phyloP scores from a whole-genome alignment of 129 eudicot genomes.

The Apium graveolens region DNA sequence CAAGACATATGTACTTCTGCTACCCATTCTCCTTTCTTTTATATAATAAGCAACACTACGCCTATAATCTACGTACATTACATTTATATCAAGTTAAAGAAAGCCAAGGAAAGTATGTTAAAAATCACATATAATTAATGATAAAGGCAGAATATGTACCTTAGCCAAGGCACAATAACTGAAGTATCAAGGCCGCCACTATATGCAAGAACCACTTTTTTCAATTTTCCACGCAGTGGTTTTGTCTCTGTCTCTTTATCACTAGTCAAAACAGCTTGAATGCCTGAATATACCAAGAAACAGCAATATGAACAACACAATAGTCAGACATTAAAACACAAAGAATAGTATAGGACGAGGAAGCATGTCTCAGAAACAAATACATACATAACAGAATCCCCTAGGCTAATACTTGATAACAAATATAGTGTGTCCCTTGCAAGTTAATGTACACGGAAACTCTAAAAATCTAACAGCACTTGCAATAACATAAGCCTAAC shows the following conservation, averaged over 20 bases:
- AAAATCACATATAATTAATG: background rate
- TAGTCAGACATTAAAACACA: background rate
- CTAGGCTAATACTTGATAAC: background rate
- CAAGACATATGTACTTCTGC: background rate
- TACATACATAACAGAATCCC: background rate
- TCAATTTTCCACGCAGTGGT: constrained; percentile 61
- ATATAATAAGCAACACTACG: background rate
- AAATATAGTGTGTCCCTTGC: background rate
- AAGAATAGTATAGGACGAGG: too few species aligned
- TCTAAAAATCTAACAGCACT: background rate
- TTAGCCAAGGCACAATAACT: constrained; percentile 96
- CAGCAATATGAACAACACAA: constrained; percentile 3
- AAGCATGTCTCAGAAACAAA: background rate
- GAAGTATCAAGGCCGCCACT: constrained; percentile 99
- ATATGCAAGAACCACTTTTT: constrained; percentile 87
- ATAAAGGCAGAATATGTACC: constrained; percentile 30
- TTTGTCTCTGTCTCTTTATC: constrained; percentile 39
- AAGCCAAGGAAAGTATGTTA: background rate
- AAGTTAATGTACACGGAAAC: background rate
- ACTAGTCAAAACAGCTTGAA: constrained; percentile 59
- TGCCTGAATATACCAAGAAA: constrained; percentile 27
- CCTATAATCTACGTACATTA: background rate
- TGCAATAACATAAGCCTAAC: background rate
- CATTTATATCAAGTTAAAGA: background rate
- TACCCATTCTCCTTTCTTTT: background rate